Base-by-base conservation (phyloP, 306 rosid species). In the Dalbergia oliveri region DNA sequence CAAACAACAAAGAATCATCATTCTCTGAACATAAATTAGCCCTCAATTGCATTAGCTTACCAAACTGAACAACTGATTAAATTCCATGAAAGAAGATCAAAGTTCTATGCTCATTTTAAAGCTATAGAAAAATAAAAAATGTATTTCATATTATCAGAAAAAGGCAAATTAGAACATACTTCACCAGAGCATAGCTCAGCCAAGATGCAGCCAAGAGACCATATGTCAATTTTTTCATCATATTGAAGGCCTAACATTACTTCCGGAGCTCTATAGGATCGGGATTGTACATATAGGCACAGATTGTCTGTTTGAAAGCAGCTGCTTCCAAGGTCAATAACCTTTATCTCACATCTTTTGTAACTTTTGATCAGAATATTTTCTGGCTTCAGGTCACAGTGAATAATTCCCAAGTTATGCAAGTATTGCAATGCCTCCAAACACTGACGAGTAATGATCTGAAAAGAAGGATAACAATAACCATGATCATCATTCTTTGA, bases 211-310 rank as follows among this genome's bases (percentile, higher is more conserved):
- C 99, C 99, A 5, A 96, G 97, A 31, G 99, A 96, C 99, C 99
- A 96, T 79, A 96, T 83, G 78, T 96, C 99, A 66, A 96, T 96
- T 87, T 88, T 96, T 57, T 94, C 92, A 41, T 96, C 90, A 77
- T 96, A 96, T 15, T 93, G 90, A 79, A 93, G 97, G 83, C 99
- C 99, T 44, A 96, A 90, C 68, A 96, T 96, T 81, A 96, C 98
- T 89, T 96, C 99, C 15, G 99, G 99, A 82, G 99, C 99, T 85
- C 99, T 83, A 78, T 96, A 96, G 18, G 99, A 96, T 76, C 99
- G 93, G 5, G 99, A 96, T 72, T 96, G 99, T 60, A 96, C 99
- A 56, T 96, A 96, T 11, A 96, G 88, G 84, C 97, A 91, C 76
- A 96, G 81, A 83, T 84, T 90, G 88, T 96, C 99, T 0, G 97